These are phyloP conservation scores for Dunaliella sp. DNA, from an alignment of 139 green algal species.

Conservation along the genomic window DNA sequence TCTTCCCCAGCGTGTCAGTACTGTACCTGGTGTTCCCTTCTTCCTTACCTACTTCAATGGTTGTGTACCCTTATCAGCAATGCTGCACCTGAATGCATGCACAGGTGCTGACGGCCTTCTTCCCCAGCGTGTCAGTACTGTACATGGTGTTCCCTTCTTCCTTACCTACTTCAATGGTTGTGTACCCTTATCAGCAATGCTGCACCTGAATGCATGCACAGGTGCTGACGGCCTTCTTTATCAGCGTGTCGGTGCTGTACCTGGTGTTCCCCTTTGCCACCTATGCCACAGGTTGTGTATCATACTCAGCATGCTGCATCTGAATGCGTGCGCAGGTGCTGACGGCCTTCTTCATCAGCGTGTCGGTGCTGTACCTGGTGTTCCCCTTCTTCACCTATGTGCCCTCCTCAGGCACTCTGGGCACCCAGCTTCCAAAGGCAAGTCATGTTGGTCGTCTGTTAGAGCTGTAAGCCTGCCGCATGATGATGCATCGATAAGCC, in stretches of 20 bases:
- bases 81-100: background rate
- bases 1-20: too few species aligned
- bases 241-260: constrained; percentile 45
- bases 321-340: constrained; percentile 38
- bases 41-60: too few species aligned
- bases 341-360: constrained; percentile 44
- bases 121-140: constrained; percentile 38
- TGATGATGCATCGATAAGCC: background rate
- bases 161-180: constrained; percentile 57
- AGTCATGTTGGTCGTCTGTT: too few species aligned
- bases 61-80: too few species aligned
- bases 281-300: too few species aligned
- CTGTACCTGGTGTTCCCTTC: too few species aligned
- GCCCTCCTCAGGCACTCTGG: constrained; percentile 52
- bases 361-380: constrained; percentile 44
- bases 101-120: constrained; percentile 51
- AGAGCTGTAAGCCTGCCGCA: background rate
- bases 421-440: constrained; percentile 63
- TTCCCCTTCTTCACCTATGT: constrained; percentile 88
- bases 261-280: constrained; percentile 82
- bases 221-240: constrained; percentile 51
- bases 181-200: too few species aligned
- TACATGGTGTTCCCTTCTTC: constrained; percentile 77
- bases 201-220: constrained; percentile 12
- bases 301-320: too few species aligned